Base-by-base conservation (phyloP, 2,329 filamentous ascomycete genomes). In the Fusarium phyllophilum region DNA sequence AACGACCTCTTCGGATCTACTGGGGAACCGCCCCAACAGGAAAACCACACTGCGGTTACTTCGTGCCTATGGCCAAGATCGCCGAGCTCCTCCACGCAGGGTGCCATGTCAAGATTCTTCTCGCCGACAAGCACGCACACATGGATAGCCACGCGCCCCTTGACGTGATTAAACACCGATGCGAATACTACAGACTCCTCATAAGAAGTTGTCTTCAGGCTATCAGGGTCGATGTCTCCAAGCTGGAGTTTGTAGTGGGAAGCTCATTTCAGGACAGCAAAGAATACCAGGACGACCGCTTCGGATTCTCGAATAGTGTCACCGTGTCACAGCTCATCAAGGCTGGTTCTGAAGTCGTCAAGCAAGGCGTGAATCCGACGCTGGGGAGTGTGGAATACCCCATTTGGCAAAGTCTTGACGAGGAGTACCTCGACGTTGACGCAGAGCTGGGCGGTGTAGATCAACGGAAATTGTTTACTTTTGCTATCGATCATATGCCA, bases 1-100 rank as follows among this genome's bases (percentile, higher is more conserved):
- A 22, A 0, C n/a, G 42, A 17, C 42, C 42, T 0, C 42, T 68
- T 0, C 26, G 17, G 0, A 5, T 68, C 22, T 68, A 68, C 31
- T 68, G 63, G 66, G 66, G 66, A 14, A 55, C 55, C 2, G 66
- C 55, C 0, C 45, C 66, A 2, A 68, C 66, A 1, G 63, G 63
- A 29, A 68, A 62, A 5, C 55, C 42, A 2, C 63, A 68, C 17
- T 68, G 63, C 12, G 66, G 63, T 0, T 68, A 68, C 36, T 68
- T 68, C 4, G 63, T 62, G 0, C 42, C 66, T 0, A 62, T 62
- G 33, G 55, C 45, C 0, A 68, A 68, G 18, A 39, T 68, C 8
- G 66, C 55, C 1, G 55, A 68, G 1, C 55, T 68, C 13, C 63
- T 68, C 3, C 31, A 55, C 1, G 63, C 55, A 15, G 36, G 41